A percentile compares a stretch with the other conserved stretches of the same genome.
These are phyloP conservation scores for Pyrenula massariospora DNA, from an alignment of 495 filamentous ascomycete species.

Conservation along the genomic window DNA sequence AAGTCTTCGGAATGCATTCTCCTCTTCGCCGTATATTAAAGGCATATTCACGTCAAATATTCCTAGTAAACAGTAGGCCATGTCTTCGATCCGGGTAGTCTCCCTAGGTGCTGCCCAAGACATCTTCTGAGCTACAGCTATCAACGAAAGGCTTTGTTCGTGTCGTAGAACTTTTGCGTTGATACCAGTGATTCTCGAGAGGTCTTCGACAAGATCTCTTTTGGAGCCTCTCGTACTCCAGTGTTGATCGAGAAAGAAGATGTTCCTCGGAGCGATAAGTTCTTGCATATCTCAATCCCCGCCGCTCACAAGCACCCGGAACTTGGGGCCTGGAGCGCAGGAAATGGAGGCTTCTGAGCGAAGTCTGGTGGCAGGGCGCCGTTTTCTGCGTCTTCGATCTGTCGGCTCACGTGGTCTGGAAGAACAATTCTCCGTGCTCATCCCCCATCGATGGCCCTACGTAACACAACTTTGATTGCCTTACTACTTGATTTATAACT, in stretches of 20 bases:
- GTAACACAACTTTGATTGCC: too few relatives aligned
- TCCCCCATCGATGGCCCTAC: too few relatives aligned
- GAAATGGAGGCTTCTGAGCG: too few relatives aligned
- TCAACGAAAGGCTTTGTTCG: not conserved
- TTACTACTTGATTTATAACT: too few relatives aligned
- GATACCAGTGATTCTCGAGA: not conserved
- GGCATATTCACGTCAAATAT: conserved; percentile 6
- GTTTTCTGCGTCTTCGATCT: too few relatives aligned
- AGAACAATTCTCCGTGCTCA: too few relatives aligned
- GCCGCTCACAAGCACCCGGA: too few relatives aligned
- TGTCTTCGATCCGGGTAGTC: conserved; percentile 7
- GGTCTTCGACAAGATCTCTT: not conserved
- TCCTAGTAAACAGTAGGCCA: conserved; percentile 9
- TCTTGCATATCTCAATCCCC: too few relatives aligned
- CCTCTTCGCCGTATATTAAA: conserved; percentile 1
- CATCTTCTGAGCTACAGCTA: conserved; percentile 1
- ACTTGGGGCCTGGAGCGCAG: too few relatives aligned
- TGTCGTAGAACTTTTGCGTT: not conserved
- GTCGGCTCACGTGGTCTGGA: too few relatives aligned
- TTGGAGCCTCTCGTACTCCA: not conserved
- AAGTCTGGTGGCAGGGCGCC: too few relatives aligned
- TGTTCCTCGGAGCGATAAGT: not conserved
- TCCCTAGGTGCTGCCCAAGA: conserved; percentile 4
- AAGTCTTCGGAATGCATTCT: not conserved
- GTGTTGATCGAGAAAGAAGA: not conserved